Percentiles rank a stretch among this genome's conserved stretches.
Conservation (phyloP, 192 early-diverging fungal species). For the Coemansia sp. region DNA sequence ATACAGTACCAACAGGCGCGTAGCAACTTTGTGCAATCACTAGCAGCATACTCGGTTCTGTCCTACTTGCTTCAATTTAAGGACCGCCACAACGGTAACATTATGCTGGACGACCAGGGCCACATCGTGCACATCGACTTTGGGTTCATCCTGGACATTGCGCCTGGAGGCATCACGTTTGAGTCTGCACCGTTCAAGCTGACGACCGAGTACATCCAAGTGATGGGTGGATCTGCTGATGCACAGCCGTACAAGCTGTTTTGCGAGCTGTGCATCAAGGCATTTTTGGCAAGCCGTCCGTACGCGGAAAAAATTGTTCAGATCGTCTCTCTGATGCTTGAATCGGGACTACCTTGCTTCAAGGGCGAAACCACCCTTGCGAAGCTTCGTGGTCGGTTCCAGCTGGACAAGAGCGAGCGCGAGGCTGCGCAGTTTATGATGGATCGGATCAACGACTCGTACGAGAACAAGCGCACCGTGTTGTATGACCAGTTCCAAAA, state of each 20-base stretch:
- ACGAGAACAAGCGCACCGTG: conserved; percentile 89
- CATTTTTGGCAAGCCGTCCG: conserved; percentile 87
- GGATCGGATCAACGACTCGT: conserved; percentile 81
- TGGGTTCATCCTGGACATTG: conserved; percentile 97
- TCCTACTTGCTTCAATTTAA: conserved; percentile 96
- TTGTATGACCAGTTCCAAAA: conserved; percentile 83
- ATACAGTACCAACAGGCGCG: conserved; percentile 89
- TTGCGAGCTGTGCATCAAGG: conserved; percentile 86
- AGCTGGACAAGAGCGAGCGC: conserved; percentile 83
- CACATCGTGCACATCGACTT: conserved; percentile 99
- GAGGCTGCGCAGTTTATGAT: conserved; percentile 96
- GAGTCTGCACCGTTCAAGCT: conserved; percentile 98
- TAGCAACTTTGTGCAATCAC: conserved; percentile 90
- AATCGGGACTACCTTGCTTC: conserved; percentile 97
- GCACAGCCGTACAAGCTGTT: conserved; percentile 85
- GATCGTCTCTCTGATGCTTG: conserved; percentile 88
- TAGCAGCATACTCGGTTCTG: conserved; percentile 94
- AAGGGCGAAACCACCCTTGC: conserved; percentile 86
- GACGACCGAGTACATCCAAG: conserved; percentile 93
- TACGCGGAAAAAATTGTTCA: conserved; percentile 91
- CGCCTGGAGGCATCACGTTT: conserved; percentile 95
- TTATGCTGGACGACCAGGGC: conserved; percentile 96
- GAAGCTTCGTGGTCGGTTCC: conserved; percentile 85
- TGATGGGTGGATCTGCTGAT: conserved; percentile 88
- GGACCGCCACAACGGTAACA: conserved; percentile 99